Percentiles rank a stretch among this genome's conserved stretches.
Conservation (phyloP, 2,329 filamentous ascomycete species). For the Colletotrichum magnum region DNA sequence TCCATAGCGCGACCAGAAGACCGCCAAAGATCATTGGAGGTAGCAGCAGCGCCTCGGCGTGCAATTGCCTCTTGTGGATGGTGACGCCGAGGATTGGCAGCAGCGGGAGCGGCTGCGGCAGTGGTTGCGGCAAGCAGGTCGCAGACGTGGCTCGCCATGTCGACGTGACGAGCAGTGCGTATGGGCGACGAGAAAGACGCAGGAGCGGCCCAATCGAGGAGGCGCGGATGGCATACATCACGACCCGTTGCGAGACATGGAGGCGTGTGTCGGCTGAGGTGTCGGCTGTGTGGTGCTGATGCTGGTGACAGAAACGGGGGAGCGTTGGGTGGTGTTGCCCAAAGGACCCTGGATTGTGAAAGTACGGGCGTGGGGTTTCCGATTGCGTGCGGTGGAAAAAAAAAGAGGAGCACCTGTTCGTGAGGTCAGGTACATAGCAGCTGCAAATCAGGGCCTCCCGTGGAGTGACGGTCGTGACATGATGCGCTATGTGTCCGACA, state of each 20-base stretch:
- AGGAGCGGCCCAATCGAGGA: constrained; percentile 43
- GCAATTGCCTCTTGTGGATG: constrained; percentile 48
- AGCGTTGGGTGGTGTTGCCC: background rate
- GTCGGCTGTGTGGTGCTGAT: constrained; percentile 7
- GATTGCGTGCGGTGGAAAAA: constrained; percentile 12
- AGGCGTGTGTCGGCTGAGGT: constrained; percentile 9
- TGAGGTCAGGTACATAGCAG: background rate
- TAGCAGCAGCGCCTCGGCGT: constrained; percentile 63
- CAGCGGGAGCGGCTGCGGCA: constrained; percentile 34
- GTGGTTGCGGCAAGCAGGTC: background rate
- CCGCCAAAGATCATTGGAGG: constrained; percentile 78
- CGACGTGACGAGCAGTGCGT: constrained; percentile 15
- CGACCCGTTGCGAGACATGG: constrained; percentile 42
- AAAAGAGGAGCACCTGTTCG: background rate
- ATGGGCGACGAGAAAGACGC: constrained; percentile 15
- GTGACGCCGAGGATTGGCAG: constrained; percentile 35
- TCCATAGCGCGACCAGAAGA: constrained; percentile 75
- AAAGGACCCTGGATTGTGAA: constrained; percentile 21
- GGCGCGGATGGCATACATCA: constrained; percentile 43
- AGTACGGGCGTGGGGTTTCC: constrained; percentile 5
- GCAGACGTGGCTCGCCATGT: constrained; percentile 38
- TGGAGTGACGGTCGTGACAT: constrained; percentile 30
- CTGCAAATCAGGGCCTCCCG: constrained; percentile 28
- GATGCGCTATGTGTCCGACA: constrained; percentile 39
- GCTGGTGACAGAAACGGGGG: constrained; percentile 10